Percentiles rank a stretch among this genome's conserved stretches.
Conservation (phyloP, 257 asterid genomes). For the Ophiorrhiza pumila region DNA sequence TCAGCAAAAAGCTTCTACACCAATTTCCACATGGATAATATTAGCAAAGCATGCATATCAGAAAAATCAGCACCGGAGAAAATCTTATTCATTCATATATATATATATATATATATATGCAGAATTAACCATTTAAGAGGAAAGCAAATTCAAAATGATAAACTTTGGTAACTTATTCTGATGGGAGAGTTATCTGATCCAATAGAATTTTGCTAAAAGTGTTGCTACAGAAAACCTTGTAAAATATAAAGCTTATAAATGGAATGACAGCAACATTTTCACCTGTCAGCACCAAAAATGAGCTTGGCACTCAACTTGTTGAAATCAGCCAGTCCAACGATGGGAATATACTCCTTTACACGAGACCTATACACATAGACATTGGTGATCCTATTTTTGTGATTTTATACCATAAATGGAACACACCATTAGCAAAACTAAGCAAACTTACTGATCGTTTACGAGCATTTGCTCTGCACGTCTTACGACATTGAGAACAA, state of each 20-base stretch:
- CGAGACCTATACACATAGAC: slow-evolving; percentile 46
- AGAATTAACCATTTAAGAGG: too few species aligned
- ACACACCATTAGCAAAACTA: slow-evolving; percentile 8
- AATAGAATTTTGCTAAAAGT: not conserved
- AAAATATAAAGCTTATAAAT: not conserved
- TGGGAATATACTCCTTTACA: slow-evolving; percentile 80
- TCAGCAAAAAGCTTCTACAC: slow-evolving; percentile 2
- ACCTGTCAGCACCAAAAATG: slow-evolving; percentile 78
- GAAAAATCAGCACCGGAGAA: too few species aligned
- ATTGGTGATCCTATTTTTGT: slow-evolving; percentile 5
- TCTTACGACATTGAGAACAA: slow-evolving; percentile 74
- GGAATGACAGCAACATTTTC: not conserved
- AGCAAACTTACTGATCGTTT: slow-evolving; percentile 49
- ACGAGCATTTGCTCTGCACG: slow-evolving; percentile 74
- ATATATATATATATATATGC: too few species aligned
- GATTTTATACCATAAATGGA: not conserved
- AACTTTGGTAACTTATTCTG: not conserved
- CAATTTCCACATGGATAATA: too few species aligned
- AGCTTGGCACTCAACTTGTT: slow-evolving; percentile 89
- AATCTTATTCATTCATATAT: too few species aligned
- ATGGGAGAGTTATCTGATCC: not conserved
- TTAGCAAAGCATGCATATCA: too few species aligned
- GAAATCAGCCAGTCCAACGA: slow-evolving; percentile 70
- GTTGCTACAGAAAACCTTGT: not conserved
- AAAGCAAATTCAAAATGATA: not conserved